Evolutionary conservation across 2,329 filamentous ascomycete species (phyloP), one percentile per base, ranked within the genome.

Genomic region (Ophiocordyceps robertsii): DNA sequence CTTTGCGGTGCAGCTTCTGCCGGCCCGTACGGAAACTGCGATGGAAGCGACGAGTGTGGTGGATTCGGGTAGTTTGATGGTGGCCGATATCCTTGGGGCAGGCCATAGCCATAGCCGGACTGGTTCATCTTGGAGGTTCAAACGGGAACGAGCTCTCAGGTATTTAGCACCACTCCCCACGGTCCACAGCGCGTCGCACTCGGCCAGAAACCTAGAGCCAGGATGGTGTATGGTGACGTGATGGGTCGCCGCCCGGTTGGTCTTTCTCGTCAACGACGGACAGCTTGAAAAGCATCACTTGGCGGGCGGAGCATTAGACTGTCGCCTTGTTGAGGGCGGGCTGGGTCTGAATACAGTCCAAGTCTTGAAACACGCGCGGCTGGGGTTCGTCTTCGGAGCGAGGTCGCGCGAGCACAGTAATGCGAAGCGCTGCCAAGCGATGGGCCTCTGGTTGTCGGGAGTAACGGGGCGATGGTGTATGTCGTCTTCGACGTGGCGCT

Each of bases 51-150:
- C 29, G 51, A 43, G 29, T 44, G 42, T 12, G 51, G 39, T 10
- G 45, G 36, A 30, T 50, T 53, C 16, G 45, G 24, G 42, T 51
- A 53, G 29, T 47, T 35, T 42, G 49, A 49, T 19, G 51, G 49
- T 14, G 47, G 39, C 41, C 48, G 52, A 33, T 53, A 51, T 41
- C 51, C 49, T 35, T 49, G 43, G 19, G 52, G 44, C 44, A 42
- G 44, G 42, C 47, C 53, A 40, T 53, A 52, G 33, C 54, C 53
- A 45, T 51, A 53, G 12, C 53, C 49, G 39, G 56, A 51, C 37
- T 56, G 51, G 41, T 47, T 60, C 60, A 62, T 62, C 16, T 39
- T 53, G 21, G 29, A 31, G 16, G 31, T 2, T 13, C 8, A 37
- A 12, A 12, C 16, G 30, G 37, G 19, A n/a, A 43, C 5, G 24